Base-by-base conservation (phyloP, 2,329 filamentous ascomycete species). In the Alternaria sp. region DNA sequence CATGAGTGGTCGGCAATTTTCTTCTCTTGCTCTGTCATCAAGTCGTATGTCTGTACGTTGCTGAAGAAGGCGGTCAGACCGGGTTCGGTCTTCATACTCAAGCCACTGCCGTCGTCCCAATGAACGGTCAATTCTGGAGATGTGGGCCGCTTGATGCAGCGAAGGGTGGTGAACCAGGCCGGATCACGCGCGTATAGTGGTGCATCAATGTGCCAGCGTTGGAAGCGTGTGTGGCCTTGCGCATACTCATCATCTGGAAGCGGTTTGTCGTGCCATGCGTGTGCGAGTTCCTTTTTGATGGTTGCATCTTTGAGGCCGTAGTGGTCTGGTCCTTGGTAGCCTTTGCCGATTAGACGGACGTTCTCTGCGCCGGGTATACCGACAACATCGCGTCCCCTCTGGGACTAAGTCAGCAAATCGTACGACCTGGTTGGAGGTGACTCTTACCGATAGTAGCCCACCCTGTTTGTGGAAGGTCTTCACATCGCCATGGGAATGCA, bases 121-220 rank as follows among this genome's bases (percentile, higher is more conserved):
- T 79, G 74, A 33, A 83, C 74, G 4, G 75, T 81, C 21, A 82
- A 65, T 15, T 80, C 71, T 0, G 77, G 78, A 6, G 72, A 69
- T 8, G 72, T 75, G 3, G 83, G 82, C 11, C 78, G 74, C 61
- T 78, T 81, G 56, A 83, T 56, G 44, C 77, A 79, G 6, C 81
- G 79, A 4, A 84, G 73, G 3, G 81, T 81, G 6, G 81, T 84
- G 66, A 83, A 83, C 75, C 78, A 81, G 2, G 82, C 78, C 0
- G 81, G 82, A 26, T 83, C 78, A 6, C 78, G 75, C 4, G 67
- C 79, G 63, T 83, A 84, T 2, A 84, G 73, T 2, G 82, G 81
- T 8, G 81, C 83, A 61, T 85, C 83, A n/a, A 84, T 82, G 62
- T 85, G 83, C 83, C 83, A 85, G 25, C 81, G 74, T 50, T 84